These are phyloP conservation scores for Meyerozyma guilliermondii DNA, from an alignment of 1,139 yeast genomes.

Conservation along the genomic window DNA sequence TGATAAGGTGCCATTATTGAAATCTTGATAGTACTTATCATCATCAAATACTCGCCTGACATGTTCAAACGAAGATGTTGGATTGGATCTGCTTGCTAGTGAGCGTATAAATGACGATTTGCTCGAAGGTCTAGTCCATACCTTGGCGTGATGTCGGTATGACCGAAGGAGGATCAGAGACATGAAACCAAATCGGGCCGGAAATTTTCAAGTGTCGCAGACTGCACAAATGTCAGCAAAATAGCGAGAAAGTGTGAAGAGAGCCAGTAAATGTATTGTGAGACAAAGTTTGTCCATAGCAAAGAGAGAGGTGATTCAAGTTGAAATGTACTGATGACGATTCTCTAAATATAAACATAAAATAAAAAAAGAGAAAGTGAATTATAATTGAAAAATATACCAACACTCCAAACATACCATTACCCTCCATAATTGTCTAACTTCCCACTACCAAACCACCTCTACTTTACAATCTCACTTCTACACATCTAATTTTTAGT, in stretches of 20 bases:
- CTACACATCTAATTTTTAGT: too few relatives aligned
- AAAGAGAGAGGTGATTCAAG: too few relatives aligned
- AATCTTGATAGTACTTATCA: conserved; percentile 33
- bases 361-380: too few relatives aligned
- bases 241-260: not conserved
- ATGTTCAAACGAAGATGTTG: conserved; percentile 3
- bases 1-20: conserved; percentile 20
- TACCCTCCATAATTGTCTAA: too few relatives aligned
- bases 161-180: not conserved
- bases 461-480: too few relatives aligned
- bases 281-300: too few relatives aligned
- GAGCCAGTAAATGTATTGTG: too few relatives aligned
- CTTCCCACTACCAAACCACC: too few relatives aligned
- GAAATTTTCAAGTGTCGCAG: not conserved
- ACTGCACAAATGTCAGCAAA: not conserved
- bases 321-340: too few relatives aligned
- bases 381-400: too few relatives aligned
- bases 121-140: not conserved
- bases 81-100: not conserved
- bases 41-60: conserved; percentile 43
- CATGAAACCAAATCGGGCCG: not conserved
- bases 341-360: too few relatives aligned
- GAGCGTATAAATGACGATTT: not conserved
- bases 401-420: too few relatives aligned
- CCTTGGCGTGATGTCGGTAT: not conserved